phyloP scores from a whole-genome alignment of 768 basidiomycete species.

The Mycena metata region DNA sequence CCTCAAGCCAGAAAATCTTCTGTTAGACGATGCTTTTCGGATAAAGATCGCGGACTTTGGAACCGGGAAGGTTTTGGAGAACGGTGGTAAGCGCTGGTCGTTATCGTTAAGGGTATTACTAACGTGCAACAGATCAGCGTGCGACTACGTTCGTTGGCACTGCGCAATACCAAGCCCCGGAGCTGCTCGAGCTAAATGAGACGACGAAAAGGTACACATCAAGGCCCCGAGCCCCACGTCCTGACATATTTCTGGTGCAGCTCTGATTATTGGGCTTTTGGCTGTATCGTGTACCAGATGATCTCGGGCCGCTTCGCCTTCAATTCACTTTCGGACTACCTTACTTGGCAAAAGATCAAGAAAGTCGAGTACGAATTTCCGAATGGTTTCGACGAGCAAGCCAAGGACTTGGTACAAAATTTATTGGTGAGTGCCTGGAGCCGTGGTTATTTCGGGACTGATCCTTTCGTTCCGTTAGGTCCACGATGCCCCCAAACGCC shows the following conservation, averaged over 20 bases:
- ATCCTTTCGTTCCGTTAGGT: constrained; percentile 49
- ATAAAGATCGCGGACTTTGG: constrained; percentile 99
- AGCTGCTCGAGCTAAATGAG: constrained; percentile 80
- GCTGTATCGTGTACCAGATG: constrained; percentile 95
- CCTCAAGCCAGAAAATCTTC: constrained; percentile 89
- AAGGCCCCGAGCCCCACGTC: too few relatives aligned
- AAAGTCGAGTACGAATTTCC: constrained; percentile 89
- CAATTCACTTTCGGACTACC: constrained; percentile 90
- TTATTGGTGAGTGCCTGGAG: constrained; percentile 69
- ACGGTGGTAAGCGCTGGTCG: constrained; percentile 58
- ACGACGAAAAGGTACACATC: constrained; percentile 77
- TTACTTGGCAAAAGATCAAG: constrained; percentile 96
- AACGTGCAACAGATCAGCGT: constrained; percentile 24
- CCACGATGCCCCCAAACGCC: constrained; percentile 61
- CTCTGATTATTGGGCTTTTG: constrained; percentile 96
- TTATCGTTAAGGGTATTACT: neutral
- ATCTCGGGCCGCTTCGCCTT: constrained; percentile 94
- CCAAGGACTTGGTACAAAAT: constrained; percentile 82
- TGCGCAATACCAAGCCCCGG: constrained; percentile 91
- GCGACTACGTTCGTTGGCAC: constrained; percentile 73
- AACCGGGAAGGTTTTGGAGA: constrained; percentile 82
- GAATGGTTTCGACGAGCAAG: constrained; percentile 84
- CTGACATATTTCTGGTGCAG: constrained; percentile 53
- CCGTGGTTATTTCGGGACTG: neutral
- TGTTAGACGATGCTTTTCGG: constrained; percentile 88